Conservation (phyloP, 208 protist genomes). For the Acanthamoeba quina region DNA sequence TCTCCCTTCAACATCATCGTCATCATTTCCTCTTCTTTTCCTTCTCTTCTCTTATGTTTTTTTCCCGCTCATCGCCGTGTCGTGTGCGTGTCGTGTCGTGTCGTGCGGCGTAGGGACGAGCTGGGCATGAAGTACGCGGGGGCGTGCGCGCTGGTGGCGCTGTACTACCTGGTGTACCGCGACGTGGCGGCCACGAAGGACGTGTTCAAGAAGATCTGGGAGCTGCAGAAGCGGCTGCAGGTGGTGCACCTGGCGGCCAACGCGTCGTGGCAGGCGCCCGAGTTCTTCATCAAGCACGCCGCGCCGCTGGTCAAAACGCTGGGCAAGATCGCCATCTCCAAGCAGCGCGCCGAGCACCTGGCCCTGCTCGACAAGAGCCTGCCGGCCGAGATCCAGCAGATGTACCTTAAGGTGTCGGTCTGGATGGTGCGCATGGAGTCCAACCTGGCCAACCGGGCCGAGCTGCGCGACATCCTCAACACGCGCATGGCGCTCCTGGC, state of each 20-base stretch:
- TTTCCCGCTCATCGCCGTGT: no score
- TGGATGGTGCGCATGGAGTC: slow-evolving; percentile 90
- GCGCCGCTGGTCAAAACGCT: slow-evolving; percentile 72
- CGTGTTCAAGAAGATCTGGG: slow-evolving; percentile 86
- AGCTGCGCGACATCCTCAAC: slow-evolving; percentile 61
- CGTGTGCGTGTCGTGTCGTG: neutral
- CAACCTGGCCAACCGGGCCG: slow-evolving; percentile 36
- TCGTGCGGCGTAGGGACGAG: slow-evolving; percentile 83
- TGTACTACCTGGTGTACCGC: slow-evolving; percentile 88
- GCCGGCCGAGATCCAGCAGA: slow-evolving; percentile 1
- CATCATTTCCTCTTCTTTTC: neutral
- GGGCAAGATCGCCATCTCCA: slow-evolving; percentile 46
- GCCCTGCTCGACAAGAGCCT: slow-evolving; percentile 29
- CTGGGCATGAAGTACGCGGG: slow-evolving; percentile 84
- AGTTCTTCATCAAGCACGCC: slow-evolving; percentile 80
- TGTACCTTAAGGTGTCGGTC: slow-evolving; percentile 25
- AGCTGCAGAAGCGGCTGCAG: slow-evolving; percentile 81
- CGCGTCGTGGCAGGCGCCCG: slow-evolving; percentile 78
- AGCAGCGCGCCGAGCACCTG: slow-evolving; percentile 48
- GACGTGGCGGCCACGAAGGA: slow-evolving; percentile 78
- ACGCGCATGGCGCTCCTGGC: slow-evolving; percentile 76
- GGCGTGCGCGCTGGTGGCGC: slow-evolving; percentile 89
- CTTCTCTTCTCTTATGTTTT: neutral
- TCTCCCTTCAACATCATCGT: neutral
- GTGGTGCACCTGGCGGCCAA: slow-evolving; percentile 84